Evolutionary conservation across 768 basidiomycete species (phyloP).

Genomic region (Russula griseocarnosa): DNA sequence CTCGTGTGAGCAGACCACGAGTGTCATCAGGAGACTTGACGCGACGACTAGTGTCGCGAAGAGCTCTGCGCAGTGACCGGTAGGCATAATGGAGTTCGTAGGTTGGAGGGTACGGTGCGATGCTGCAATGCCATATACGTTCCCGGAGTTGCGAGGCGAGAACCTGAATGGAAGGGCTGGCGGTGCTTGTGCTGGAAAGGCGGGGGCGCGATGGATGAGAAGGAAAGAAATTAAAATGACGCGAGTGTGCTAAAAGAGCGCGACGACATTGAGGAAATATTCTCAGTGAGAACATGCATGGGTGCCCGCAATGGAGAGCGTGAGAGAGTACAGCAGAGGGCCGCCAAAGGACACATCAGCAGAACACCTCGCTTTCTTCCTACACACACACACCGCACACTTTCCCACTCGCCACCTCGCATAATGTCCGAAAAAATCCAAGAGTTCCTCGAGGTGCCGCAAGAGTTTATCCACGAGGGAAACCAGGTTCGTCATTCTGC

Average conservation of each 20-base stretch:
- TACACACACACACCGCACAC: not conserved
- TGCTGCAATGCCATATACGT: conserved; percentile 21
- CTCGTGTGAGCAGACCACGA: conserved; percentile 29
- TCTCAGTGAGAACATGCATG: conserved; percentile 18
- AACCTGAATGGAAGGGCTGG: conserved; percentile 39
- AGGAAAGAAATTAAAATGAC: not conserved
- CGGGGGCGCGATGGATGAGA: conserved; percentile 8
- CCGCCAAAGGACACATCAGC: conserved; percentile 2
- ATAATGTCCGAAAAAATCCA: conserved; percentile 87
- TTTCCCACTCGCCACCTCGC: conserved; percentile 24
- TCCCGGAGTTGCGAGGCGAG: conserved; percentile 20
- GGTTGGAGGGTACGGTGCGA: conserved; percentile 4
- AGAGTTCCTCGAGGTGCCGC: conserved; percentile 88
- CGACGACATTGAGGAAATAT: not conserved
- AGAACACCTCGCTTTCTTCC: not conserved
- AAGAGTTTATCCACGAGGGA: conserved; percentile 89
- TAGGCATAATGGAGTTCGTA: conserved; percentile 15
- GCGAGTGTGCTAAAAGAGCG: not conserved
- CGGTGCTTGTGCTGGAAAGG: conserved; percentile 40
- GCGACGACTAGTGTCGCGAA: conserved; percentile 1
- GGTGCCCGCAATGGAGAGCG: not conserved
- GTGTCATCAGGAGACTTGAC: not conserved
- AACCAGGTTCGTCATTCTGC: conserved; percentile 59
- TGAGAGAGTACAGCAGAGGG: not conserved
- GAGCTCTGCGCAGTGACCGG: conserved; percentile 21